Evolutionary conservation across 1,284 basidiomycete genomes (phyloP).

Genomic region (Pterulicium gracile): DNA sequence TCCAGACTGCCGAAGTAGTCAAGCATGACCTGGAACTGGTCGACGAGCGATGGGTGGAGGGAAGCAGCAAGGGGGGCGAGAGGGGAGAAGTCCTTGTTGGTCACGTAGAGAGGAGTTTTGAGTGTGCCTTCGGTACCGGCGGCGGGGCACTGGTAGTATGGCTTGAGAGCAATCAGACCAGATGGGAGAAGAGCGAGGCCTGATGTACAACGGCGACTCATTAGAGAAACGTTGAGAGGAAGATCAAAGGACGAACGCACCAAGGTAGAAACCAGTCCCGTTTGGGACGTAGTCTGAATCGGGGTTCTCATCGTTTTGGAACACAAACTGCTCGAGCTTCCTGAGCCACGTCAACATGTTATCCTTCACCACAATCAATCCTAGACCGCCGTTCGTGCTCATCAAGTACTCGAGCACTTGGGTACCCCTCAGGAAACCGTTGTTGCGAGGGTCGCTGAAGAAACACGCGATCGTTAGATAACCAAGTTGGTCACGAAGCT

Average conservation of each 20-base stretch:
- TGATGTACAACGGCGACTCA: too few relatives aligned
- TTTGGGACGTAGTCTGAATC: not conserved
- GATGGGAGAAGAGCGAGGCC: not conserved
- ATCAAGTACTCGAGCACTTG: slow-evolving; percentile 17
- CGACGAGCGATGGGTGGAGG: not conserved
- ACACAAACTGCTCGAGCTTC: slow-evolving; percentile 17
- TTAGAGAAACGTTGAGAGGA: not conserved
- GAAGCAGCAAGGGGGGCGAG: not conserved
- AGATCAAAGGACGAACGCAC: not conserved
- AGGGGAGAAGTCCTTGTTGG: not conserved
- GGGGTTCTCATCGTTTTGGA: slow-evolving; percentile 6
- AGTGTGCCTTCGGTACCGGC: not conserved
- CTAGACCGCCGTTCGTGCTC: slow-evolving; percentile 15
- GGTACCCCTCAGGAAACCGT: slow-evolving; percentile 13
- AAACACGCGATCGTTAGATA: not conserved
- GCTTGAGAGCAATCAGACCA: not conserved
- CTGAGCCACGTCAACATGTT: slow-evolving; percentile 17
- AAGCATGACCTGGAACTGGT: not conserved
- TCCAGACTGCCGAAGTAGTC: slow-evolving; percentile 1
- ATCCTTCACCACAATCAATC: slow-evolving; percentile 15
- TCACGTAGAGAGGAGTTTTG: not conserved
- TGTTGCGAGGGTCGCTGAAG: slow-evolving; percentile 4
- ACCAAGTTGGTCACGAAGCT: not conserved
- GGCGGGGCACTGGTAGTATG: not conserved
- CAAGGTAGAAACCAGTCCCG: slow-evolving; percentile 2